Percentiles rank a stretch among this genome's conserved stretches.
These are phyloP conservation scores for Phytophthora pinifolia DNA, from an alignment of 352 stramenopile genomes.

Conservation along the genomic window DNA sequence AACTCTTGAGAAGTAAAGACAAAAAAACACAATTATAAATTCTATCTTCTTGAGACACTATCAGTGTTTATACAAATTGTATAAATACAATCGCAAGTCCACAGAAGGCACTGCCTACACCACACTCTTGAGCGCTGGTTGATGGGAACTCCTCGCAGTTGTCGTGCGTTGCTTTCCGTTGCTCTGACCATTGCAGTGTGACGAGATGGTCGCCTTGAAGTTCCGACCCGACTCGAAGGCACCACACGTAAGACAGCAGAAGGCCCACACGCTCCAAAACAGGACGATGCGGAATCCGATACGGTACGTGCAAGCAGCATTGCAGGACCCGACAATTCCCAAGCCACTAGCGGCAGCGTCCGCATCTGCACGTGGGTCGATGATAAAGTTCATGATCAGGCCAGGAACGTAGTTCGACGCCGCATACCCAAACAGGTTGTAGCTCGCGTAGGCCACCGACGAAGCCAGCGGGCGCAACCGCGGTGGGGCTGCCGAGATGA, in stretches of 20 bases:
- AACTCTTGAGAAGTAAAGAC: slow-evolving; percentile 19
- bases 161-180: slow-evolving; percentile 13
- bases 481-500: slow-evolving; percentile 70
- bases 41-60: slow-evolving; percentile 23
- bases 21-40: slow-evolving; percentile 31
- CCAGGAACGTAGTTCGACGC: slow-evolving; percentile 84
- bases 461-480: slow-evolving; percentile 69
- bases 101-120: slow-evolving; percentile 14
- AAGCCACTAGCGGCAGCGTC: slow-evolving; percentile 21
- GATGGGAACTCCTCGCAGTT: slow-evolving; percentile 4
- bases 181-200: slow-evolving; percentile 8
- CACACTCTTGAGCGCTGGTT: slow-evolving; percentile 23
- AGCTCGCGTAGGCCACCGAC: slow-evolving; percentile 78
- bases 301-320: slow-evolving; percentile 78
- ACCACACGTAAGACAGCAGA: slow-evolving; percentile 63
- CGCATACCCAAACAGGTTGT: slow-evolving; percentile 87
- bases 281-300: slow-evolving; percentile 84
- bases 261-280: slow-evolving; percentile 70
- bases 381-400: slow-evolving; percentile 83
- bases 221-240: slow-evolving; percentile 40
- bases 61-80: too few relatives aligned
- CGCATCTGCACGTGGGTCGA: slow-evolving; percentile 39
- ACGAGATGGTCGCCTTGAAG: slow-evolving; percentile 14
- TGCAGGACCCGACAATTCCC: slow-evolving; percentile 35
- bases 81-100: too few relatives aligned